Conservation (phyloP, 2,329 filamentous ascomycete genomes). For the Penicillium brevicompactum region DNA sequence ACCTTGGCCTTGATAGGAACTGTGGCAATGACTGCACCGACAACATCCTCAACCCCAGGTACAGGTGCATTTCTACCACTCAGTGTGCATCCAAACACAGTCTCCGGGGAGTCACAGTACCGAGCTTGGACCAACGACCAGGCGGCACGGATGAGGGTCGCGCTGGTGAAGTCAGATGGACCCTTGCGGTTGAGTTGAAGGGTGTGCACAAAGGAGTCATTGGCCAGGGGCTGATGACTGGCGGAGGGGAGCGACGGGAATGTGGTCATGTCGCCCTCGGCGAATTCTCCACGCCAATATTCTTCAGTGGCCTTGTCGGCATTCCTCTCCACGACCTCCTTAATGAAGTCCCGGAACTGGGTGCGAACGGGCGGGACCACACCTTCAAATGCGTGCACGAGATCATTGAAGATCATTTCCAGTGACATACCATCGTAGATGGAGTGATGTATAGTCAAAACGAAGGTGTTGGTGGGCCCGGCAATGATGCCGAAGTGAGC, state of each 20-base stretch:
- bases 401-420: slow-evolving; percentile 11
- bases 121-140: slow-evolving; percentile 45
- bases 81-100: slow-evolving; percentile 47
- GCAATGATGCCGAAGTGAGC: slow-evolving; percentile 18
- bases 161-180: slow-evolving; percentile 34
- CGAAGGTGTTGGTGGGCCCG: slow-evolving; percentile 30
- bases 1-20: slow-evolving; percentile 42
- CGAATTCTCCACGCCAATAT: slow-evolving; percentile 48
- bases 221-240: slow-evolving; percentile 25
- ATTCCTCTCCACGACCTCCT: slow-evolving; percentile 43
- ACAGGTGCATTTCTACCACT: slow-evolving; percentile 46
- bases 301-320: slow-evolving; percentile 31
- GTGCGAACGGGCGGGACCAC: slow-evolving; percentile 18
- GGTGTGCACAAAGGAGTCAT: slow-evolving; percentile 1
- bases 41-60: slow-evolving; percentile 45
- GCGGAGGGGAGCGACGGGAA: slow-evolving; percentile 42
- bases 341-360: slow-evolving; percentile 41
- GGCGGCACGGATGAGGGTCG: slow-evolving; percentile 45
- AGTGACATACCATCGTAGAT: slow-evolving; percentile 44
- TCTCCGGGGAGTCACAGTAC: slow-evolving; percentile 41
- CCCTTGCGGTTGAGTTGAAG: background rate
- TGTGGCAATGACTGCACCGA: slow-evolving; percentile 48
- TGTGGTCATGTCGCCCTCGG: slow-evolving; percentile 43
- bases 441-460: slow-evolving; percentile 49
- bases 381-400: slow-evolving; percentile 8